phyloP scores from a whole-genome alignment of 805 yeast genomes.

The Lipomyces anomalus region DNA sequence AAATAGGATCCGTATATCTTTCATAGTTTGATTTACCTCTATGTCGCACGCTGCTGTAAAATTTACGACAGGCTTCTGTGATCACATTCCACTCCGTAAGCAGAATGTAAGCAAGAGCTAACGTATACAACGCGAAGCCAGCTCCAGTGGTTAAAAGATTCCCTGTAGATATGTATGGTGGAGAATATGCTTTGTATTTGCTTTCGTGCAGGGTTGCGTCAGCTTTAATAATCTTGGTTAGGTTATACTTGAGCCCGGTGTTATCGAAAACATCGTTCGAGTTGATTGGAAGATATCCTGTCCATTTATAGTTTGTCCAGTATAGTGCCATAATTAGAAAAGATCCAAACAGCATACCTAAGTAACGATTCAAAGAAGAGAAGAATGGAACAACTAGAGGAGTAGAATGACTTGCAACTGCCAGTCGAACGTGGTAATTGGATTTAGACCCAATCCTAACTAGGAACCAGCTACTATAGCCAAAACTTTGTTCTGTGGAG shows the following conservation, averaged over 20 bases:
- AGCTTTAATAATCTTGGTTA: slow-evolving; percentile 41
- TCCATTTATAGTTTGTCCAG: slow-evolving; percentile 34
- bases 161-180: slow-evolving; percentile 63
- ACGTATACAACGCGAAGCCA: slow-evolving; percentile 51
- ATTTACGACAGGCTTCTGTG: slow-evolving; percentile 2
- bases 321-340: slow-evolving; percentile 38
- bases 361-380: slow-evolving; percentile 39
- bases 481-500: slow-evolving; percentile 41
- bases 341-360: slow-evolving; percentile 33
- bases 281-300: slow-evolving; percentile 40
- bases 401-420: slow-evolving; percentile 56
- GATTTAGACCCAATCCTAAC: slow-evolving; percentile 46
- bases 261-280: slow-evolving; percentile 50
- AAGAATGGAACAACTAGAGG: slow-evolving; percentile 51
- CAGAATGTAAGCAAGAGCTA: slow-evolving; percentile 42
- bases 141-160: slow-evolving; percentile 55
- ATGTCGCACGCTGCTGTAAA: slow-evolving; percentile 1
- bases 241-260: slow-evolving; percentile 44
- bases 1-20: slow-evolving; percentile 13
- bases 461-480: slow-evolving; percentile 52
- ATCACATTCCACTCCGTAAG: slow-evolving; percentile 14
- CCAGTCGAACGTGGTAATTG: slow-evolving; percentile 42
- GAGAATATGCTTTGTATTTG: slow-evolving; percentile 51
- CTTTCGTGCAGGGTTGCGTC: slow-evolving; percentile 42
- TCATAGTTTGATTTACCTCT: slow-evolving; percentile 5